A percentile compares a stretch with the other conserved stretches of the same genome.
Evolutionary conservation across 257 asterid species (phyloP).

Genomic region (Solanum sitiens): DNA sequence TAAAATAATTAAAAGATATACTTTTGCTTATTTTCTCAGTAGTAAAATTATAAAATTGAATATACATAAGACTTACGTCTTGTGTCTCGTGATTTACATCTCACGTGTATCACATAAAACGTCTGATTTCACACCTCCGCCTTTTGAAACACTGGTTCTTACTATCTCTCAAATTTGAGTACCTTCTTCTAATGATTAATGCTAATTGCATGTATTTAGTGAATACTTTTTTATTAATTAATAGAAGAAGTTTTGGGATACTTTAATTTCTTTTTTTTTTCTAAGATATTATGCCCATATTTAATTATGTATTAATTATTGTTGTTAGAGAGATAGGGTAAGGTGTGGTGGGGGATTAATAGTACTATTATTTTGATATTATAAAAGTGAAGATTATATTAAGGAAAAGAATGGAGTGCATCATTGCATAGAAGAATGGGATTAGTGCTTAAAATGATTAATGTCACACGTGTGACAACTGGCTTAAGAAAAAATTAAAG

Average conservation of each 20-base stretch:
- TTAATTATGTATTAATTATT: neutral
- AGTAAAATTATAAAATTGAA: too few species aligned
- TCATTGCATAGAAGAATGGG: conserved; percentile 41
- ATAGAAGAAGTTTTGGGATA: neutral
- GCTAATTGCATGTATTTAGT: neutral
- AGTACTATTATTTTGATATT: neutral
- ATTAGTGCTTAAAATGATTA: conserved; percentile 62
- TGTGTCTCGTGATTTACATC: rapidly evolving
- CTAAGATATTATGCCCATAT: neutral
- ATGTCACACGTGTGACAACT: conserved; percentile 75
- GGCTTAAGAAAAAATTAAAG: conserved; percentile 29
- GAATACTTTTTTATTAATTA: neutral
- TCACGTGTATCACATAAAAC: too few species aligned
- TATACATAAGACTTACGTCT: too few species aligned
- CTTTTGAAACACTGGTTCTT: neutral
- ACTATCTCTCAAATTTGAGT: neutral
- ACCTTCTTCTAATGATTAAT: neutral
- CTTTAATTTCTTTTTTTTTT: neutral
- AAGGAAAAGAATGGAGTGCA: conserved; percentile 34
- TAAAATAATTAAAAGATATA: too few species aligned
- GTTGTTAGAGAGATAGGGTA: neutral
- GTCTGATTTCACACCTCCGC: too few species aligned
- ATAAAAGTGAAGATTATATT: conserved; percentile 4
- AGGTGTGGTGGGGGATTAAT: neutral
- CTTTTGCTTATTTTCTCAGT: too few species aligned